A percentile compares a stretch with the other conserved stretches of the same genome.
Conservation (phyloP, 1,139 yeast genomes). For the Nematodospora anomalae region DNA sequence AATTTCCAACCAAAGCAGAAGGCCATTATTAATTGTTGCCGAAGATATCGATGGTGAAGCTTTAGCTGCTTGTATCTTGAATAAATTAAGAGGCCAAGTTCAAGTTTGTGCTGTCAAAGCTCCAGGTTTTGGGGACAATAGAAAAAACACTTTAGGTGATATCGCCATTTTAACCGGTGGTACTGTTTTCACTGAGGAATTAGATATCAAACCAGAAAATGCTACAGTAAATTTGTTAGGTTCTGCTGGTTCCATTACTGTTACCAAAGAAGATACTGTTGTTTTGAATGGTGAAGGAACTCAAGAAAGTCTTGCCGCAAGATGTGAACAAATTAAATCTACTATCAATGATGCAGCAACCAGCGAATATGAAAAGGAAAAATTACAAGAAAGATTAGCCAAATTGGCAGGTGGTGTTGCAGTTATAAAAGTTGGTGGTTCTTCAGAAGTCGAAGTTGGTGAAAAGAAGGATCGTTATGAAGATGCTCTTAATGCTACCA, state of each 20-base stretch:
- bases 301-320: conserved; percentile 80
- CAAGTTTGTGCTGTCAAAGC: conserved; percentile 99
- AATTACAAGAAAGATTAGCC: conserved; percentile 97
- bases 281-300: conserved; percentile 93
- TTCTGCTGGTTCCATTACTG: conserved; percentile 86
- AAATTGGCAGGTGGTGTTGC: conserved; percentile 99
- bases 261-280: conserved; percentile 97
- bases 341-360: conserved; percentile 72
- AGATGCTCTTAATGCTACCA: conserved; percentile 97
- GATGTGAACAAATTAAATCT: conserved; percentile 96
- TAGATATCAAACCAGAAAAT: conserved; percentile 96
- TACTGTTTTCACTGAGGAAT: conserved; percentile 97
- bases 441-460: conserved; percentile 98
- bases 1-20: conserved; percentile 89
- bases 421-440: conserved; percentile 96
- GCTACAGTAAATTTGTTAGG: conserved; percentile 92
- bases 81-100: conserved; percentile 98
- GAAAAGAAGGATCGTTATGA: conserved; percentile 99
- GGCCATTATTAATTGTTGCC: conserved; percentile 92
- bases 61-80: conserved; percentile 96
- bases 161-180: conserved; percentile 97
- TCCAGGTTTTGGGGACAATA: conserved; percentile 99
- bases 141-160: conserved; percentile 97
- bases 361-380: conserved; percentile 95
- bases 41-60: conserved; percentile 99